These are phyloP conservation scores for Aplosporella prunicola DNA, from an alignment of 2,329 filamentous ascomycete genomes.

Conservation along the genomic window DNA sequence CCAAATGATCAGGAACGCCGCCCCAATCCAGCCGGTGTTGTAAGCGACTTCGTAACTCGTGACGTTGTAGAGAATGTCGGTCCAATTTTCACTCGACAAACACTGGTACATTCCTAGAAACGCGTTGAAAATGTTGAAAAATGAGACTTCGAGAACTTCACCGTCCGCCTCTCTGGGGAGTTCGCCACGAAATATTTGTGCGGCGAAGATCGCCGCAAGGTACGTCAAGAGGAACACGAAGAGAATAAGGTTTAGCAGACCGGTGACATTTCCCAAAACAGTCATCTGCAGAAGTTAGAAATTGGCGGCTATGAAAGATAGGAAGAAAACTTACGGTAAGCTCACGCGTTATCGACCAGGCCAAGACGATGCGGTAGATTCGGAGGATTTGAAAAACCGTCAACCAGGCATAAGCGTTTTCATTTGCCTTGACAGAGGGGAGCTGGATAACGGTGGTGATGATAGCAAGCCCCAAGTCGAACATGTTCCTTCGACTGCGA, in stretches of 20 bases:
- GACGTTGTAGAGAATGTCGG: constrained; percentile 70
- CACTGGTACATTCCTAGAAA: constrained; percentile 98
- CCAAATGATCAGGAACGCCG: constrained; percentile 86
- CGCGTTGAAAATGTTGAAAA: constrained; percentile 86
- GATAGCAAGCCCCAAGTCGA: constrained; percentile 72
- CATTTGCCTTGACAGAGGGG: constrained; percentile 57
- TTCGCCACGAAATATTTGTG: constrained; percentile 84
- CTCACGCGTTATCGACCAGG: constrained; percentile 75
- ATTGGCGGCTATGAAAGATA: not conserved
- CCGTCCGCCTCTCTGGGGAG: constrained; percentile 59
- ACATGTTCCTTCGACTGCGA: constrained; percentile 60
- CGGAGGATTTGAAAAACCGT: constrained; percentile 89
- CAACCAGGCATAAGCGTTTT: constrained; percentile 72
- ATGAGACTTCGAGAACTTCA: constrained; percentile 60
- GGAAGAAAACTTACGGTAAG: constrained; percentile 52
- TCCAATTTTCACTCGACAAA: constrained; percentile 95
- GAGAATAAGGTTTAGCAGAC: constrained; percentile 87
- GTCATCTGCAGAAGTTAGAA: constrained; percentile 40
- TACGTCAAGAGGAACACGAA: constrained; percentile 97
- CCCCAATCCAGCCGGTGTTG: constrained; percentile 84
- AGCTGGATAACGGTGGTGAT: constrained; percentile 79
- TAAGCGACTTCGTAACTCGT: constrained; percentile 57
- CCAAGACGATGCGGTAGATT: constrained; percentile 83
- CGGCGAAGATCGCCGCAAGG: constrained; percentile 83
- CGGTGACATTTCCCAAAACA: constrained; percentile 81